phyloP scores from a whole-genome alignment of 192 early-diverging fungal species.

The Coemansia umbellata region DNA sequence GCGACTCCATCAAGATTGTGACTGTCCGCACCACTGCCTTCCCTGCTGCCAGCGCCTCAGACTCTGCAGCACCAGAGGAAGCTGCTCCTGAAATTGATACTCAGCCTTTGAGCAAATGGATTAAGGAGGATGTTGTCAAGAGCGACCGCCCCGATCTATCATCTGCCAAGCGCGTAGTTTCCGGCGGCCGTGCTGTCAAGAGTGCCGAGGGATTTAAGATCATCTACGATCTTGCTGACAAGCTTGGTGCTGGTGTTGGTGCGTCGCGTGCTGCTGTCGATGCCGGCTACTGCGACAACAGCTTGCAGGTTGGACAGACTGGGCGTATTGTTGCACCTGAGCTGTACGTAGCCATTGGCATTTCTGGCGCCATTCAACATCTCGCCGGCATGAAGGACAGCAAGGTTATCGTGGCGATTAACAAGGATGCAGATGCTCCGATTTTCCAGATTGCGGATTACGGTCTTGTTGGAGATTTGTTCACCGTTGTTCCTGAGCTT shows the following conservation, averaged over 20 bases:
- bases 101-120: conserved; percentile 65
- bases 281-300: conserved; percentile 94
- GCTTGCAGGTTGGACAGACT: conserved; percentile 96
- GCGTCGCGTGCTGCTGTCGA: conserved; percentile 97
- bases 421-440: conserved; percentile 97
- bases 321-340: conserved; percentile 97
- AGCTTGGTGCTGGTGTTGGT: conserved; percentile 91
- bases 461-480: conserved; percentile 93
- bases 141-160: conserved; percentile 93
- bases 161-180: conserved; percentile 82
- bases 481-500: conserved; percentile 88
- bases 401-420: conserved; percentile 97
- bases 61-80: conserved; percentile 61
- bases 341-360: conserved; percentile 92
- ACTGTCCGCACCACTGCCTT: conserved; percentile 92
- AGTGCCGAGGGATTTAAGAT: conserved; percentile 88
- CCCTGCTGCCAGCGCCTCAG: conserved; percentile 57
- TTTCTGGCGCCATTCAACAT: conserved; percentile 97
- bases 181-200: conserved; percentile 96
- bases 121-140: conserved; percentile 87
- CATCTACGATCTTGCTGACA: conserved; percentile 90
- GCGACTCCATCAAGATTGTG: conserved; percentile 80
- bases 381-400: conserved; percentile 99
- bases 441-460: conserved; percentile 98
- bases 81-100: conserved; percentile 63